Conservation (phyloP, 768 basidiomycete genomes). For the Gautieria morchelliformis region DNA sequence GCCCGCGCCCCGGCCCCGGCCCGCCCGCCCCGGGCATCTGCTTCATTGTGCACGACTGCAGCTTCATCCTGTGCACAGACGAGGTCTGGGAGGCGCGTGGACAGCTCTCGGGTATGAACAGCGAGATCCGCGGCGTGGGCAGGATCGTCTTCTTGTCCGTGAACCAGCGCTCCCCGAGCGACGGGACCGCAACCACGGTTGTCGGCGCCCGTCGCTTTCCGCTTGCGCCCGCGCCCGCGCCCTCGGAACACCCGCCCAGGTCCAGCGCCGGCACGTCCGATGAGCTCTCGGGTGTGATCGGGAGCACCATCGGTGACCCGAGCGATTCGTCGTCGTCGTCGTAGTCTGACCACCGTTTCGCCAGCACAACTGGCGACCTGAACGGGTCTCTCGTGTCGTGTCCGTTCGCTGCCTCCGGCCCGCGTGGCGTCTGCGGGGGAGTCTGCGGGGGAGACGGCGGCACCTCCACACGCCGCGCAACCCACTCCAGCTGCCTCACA, state of each 20-base stretch:
- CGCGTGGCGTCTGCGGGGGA: neutral
- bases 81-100: neutral
- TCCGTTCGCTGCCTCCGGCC: neutral
- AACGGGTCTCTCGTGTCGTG: neutral
- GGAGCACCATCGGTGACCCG: constrained; percentile 6
- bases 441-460: constrained; percentile 8
- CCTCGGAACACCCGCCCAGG: neutral
- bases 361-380: neutral
- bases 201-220: neutral
- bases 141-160: constrained; percentile 1
- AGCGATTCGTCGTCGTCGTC: constrained; percentile 8
- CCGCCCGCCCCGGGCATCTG: no score
- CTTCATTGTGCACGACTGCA: neutral
- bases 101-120: neutral
- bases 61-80: constrained; percentile 1
- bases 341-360: constrained; percentile 7
- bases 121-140: neutral
- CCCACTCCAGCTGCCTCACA: constrained; percentile 7
- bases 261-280: neutral
- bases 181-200: neutral
- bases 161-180: constrained; percentile 3
- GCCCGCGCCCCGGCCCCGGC: no score
- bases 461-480: constrained; percentile 6
- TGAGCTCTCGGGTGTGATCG: constrained; percentile 1
- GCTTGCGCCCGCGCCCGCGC: no score